Percentiles rank a stretch among this genome's conserved stretches.
Evolutionary conservation across 257 asterid genomes (phyloP).

Genomic region (Nicotiana knightiana): DNA sequence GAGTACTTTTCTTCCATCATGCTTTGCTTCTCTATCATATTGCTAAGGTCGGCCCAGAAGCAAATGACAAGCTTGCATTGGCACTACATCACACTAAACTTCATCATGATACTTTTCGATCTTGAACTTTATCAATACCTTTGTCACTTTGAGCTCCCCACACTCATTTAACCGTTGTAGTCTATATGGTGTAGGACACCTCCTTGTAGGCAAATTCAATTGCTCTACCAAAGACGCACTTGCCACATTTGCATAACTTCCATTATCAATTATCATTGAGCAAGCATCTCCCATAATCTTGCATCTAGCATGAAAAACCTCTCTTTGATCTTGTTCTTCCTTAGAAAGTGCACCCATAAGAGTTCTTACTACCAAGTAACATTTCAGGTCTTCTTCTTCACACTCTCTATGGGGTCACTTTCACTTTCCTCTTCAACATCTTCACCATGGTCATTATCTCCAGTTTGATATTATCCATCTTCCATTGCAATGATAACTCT

Average conservation of each 20-base stretch:
- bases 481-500: no score
- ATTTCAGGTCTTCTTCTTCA: neutral
- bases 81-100: neutral
- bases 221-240: neutral
- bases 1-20: neutral
- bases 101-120: neutral
- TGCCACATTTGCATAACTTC: neutral
- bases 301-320: no score
- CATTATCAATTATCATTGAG: no score
- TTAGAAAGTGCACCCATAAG: no score
- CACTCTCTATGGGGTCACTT: neutral
- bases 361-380: no score
- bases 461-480: no score
- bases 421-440: neutral
- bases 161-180: neutral
- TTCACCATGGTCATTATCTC: neutral
- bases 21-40: neutral
- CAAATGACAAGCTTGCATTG: neutral
- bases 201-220: neutral
- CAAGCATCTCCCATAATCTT: no score
- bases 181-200: neutral
- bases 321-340: no score
- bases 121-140: neutral
- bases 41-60: neutral
- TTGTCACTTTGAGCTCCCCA: neutral